Evolutionary conservation across 2,329 filamentous ascomycete genomes (phyloP), one percentile per base, ranked within the genome.

Genomic region (Canariomyces notabilis): DNA sequence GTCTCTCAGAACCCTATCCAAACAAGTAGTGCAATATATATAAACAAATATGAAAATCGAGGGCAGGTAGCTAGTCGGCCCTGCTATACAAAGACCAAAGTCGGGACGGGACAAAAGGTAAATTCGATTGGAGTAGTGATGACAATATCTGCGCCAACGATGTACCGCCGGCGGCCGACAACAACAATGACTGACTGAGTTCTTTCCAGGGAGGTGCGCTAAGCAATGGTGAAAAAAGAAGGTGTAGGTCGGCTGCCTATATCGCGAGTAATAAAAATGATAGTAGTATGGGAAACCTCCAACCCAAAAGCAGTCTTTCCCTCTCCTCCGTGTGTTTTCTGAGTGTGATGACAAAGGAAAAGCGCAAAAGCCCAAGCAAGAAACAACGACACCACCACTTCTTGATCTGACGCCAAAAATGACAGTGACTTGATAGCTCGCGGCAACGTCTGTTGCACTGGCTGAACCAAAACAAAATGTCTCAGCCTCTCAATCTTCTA

Each of bases 241-340:
- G 18, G 33, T 18, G 9, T 14, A 21, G 18, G 20, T 14, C 22
- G 35, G 14, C 5, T 14, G 35, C 19, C 6, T 37, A 37, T 37
- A 37, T 37, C 9, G 26, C 35, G 19, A n/a, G 14, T 37, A 37
- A 37, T 37, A 37, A 37, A 37, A 37, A n/a, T n/a, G 35, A 37
- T 37, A 37, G 35, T 37, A 37, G 34, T 36, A 36, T 19, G 33
- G 18, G 7, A 16, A 37, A 20, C 35, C 19, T 37, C 35, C 35
- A 22, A 22, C 35, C 35, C 35, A 21, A 37, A 6, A 33, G 19
- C 11, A n/a, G 18, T 37, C 19, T 20, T 20, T 37, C 6, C n/a
- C n/a, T n/a, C n/a, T n/a, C n/a, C n/a, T n/a, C n/a, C 6, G 34
- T 21, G 8, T 37, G 35, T 36, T 7, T 37, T 18, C 11, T 12